phyloP scores from a whole-genome alignment of 257 asterid species.

The Rehmannia glutinosa region DNA sequence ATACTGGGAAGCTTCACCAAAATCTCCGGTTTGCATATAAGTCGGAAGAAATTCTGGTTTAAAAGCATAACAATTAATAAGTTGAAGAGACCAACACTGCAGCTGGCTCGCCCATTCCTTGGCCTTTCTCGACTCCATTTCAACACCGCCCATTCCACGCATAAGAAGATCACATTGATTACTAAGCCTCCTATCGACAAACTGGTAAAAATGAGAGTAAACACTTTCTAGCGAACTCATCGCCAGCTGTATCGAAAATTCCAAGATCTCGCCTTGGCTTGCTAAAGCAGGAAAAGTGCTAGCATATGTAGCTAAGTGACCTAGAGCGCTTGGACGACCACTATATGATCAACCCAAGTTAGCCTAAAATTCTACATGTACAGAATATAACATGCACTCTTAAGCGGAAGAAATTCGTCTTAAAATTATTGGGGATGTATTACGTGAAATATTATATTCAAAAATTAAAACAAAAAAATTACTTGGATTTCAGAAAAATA shows the following conservation, averaged over 20 bases:
- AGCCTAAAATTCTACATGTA: too few relatives aligned
- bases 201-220: constrained; percentile 94
- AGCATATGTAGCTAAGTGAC: constrained; percentile 89
- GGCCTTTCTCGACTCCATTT: constrained; percentile 96
- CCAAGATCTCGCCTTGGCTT: constrained; percentile 82
- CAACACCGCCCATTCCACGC: constrained; percentile 99
- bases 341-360: constrained; percentile 97
- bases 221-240: constrained; percentile 90
- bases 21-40: constrained; percentile 79
- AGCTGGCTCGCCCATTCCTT: constrained; percentile 99
- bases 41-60: constrained; percentile 81
- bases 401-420: too few relatives aligned
- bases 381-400: too few relatives aligned
- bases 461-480: too few relatives aligned
- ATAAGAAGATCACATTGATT: constrained; percentile 98
- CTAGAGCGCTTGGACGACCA: constrained; percentile 94
- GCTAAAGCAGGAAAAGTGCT: constrained; percentile 70
- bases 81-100: constrained; percentile 98
- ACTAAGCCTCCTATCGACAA: constrained; percentile 76
- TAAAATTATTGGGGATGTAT: too few relatives aligned
- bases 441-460: too few relatives aligned
- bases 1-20: constrained; percentile 76
- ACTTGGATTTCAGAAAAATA: too few relatives aligned
- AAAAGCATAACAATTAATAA: constrained; percentile 93
- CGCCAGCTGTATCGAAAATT: constrained; percentile 90